Evolutionary conservation across 306 rosid species (phyloP).

Genomic region (Leucaena leucocephala): DNA sequence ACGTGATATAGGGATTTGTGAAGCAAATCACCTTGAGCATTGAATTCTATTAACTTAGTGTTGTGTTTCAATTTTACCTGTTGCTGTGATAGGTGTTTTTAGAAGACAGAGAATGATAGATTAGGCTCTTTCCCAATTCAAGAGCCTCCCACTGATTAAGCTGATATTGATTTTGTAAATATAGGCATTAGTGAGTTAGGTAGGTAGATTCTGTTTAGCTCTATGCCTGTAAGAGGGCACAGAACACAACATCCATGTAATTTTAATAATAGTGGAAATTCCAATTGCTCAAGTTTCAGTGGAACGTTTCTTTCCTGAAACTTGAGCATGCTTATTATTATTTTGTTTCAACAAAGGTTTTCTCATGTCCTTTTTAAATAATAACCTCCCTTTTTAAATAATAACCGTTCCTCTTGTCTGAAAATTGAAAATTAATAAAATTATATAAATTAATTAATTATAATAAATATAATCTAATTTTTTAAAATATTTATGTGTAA

Average conservation of each 20-base stretch:
- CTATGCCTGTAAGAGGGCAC: not conserved
- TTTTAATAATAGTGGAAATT: not conserved
- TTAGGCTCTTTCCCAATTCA: conserved; percentile 21
- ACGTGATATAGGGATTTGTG: conserved; percentile 25
- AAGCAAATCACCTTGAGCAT: conserved; percentile 35
- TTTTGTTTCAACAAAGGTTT: not conserved
- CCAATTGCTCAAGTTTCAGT: not conserved
- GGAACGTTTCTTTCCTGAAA: not conserved
- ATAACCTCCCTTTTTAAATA: not conserved
- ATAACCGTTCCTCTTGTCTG: no score
- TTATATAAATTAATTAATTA: no score
- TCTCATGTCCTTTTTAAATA: not conserved
- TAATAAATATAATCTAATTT: no score
- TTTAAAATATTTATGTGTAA: no score
- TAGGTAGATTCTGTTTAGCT: not conserved
- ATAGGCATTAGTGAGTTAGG: not conserved
- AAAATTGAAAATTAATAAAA: no score
- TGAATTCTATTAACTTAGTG: not conserved
- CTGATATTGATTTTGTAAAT: not conserved
- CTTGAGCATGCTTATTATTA: not conserved
- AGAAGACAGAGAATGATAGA: conserved; percentile 23
- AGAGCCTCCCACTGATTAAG: not conserved
- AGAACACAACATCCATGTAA: not conserved
- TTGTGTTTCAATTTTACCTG: not conserved
- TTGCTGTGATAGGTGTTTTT: conserved; percentile 39